Percentiles rank a stretch among this genome's conserved stretches.
Conservation (phyloP, 108 stramenopile species). For the Cyclotella sp. region DNA sequence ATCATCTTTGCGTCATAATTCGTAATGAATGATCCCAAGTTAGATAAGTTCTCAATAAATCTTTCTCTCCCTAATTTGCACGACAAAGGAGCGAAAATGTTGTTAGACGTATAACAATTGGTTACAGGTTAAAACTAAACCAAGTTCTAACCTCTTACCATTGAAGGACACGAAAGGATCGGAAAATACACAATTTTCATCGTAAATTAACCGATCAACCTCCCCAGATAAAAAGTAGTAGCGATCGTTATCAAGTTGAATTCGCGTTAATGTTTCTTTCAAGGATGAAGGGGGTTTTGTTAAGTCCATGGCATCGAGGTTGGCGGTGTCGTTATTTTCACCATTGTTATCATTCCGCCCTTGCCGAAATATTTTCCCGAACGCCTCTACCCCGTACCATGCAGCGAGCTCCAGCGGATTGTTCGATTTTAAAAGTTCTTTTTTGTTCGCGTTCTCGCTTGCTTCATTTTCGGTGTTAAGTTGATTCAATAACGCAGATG, state of each 20-base stretch:
- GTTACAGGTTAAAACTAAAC: not conserved
- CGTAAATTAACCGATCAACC: constrained; percentile 85
- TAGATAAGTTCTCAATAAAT: constrained; percentile 88
- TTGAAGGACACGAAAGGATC: constrained; percentile 92
- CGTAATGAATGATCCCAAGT: constrained; percentile 89
- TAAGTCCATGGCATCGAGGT: constrained; percentile 42
- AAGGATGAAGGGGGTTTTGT: constrained; percentile 63
- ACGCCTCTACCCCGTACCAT: constrained; percentile 87
- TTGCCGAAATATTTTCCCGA: constrained; percentile 75
- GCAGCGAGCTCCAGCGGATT: constrained; percentile 76
- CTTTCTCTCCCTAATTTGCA: constrained; percentile 63
- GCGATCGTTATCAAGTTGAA: constrained; percentile 84
- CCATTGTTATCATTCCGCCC: not conserved
- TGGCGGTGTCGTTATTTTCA: constrained; percentile 7
- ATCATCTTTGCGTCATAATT: constrained; percentile 76
- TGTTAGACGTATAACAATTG: not conserved
- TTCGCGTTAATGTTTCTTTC: constrained; percentile 76
- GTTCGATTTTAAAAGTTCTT: constrained; percentile 13
- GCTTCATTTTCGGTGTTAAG: not conserved
- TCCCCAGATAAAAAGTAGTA: constrained; percentile 88
- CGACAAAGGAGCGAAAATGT: not conserved
- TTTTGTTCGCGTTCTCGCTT: not conserved
- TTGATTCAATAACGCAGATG: not conserved
- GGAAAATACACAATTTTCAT: constrained; percentile 80
- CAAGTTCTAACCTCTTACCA: constrained; percentile 11